These are phyloP conservation scores for Geoglossum glabrum DNA, from an alignment of 495 filamentous ascomycete genomes.

Conservation along the genomic window DNA sequence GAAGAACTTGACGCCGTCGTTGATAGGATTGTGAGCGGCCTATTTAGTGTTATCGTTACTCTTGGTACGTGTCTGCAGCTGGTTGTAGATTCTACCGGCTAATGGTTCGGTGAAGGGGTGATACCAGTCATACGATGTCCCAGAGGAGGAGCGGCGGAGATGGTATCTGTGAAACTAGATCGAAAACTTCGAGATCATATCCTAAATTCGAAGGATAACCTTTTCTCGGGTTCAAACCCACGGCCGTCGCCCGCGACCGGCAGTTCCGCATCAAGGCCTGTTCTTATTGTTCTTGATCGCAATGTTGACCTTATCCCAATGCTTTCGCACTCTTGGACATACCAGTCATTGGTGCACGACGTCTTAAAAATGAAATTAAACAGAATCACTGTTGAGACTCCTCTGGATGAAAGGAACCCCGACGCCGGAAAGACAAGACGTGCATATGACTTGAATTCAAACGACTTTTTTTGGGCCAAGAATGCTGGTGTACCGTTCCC, in stretches of 20 bases:
- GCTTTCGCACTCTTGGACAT: conserved; percentile 98
- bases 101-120: conserved; percentile 28
- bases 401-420: conserved; percentile 53
- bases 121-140: conserved; percentile 91
- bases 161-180: conserved; percentile 85
- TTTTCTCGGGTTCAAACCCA: conserved; percentile 40
- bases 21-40: conserved; percentile 77
- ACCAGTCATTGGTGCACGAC: conserved; percentile 90
- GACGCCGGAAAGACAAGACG: conserved; percentile 54
- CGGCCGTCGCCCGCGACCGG: conserved; percentile 28
- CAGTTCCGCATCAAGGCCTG: conserved; percentile 53
- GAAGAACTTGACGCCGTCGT: conserved; percentile 71
- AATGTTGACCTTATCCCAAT: conserved; percentile 96
- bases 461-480: conserved; percentile 93
- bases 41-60: conserved; percentile 93
- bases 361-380: conserved; percentile 87
- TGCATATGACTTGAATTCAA: conserved; percentile 72
- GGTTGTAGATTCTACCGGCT: not conserved
- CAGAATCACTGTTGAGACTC: conserved; percentile 80
- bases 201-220: conserved; percentile 89
- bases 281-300: conserved; percentile 77
- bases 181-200: conserved; percentile 92
- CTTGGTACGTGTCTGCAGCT: conserved; percentile 43
- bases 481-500: conserved; percentile 91
- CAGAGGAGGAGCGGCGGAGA: conserved; percentile 78